Evolutionary conservation across 139 green algal genomes (phyloP).

Genomic region (Diplosphaera chodatii): DNA sequence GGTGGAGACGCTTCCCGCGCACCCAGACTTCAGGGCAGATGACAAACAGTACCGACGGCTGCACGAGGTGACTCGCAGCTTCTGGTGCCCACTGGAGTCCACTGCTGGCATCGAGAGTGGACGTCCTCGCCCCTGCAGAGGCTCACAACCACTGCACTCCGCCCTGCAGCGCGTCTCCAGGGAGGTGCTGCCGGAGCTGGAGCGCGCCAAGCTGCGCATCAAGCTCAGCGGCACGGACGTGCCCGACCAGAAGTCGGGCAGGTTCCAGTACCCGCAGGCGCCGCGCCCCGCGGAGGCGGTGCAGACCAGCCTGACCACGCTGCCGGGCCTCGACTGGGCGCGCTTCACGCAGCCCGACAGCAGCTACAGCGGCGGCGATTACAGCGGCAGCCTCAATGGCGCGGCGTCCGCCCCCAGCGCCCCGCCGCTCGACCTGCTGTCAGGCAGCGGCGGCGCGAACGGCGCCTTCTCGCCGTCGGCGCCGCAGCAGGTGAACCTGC

Average conservation of each 20-base stretch:
- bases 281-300: slow-evolving; percentile 33
- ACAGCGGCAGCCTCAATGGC: not conserved
- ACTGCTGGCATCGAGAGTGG: too few species aligned
- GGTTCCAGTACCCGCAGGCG: slow-evolving; percentile 4
- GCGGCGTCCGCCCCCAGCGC: slow-evolving; percentile 2
- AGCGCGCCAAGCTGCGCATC: slow-evolving; percentile 51
- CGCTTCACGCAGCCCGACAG: not conserved
- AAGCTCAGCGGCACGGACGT: slow-evolving; percentile 9
- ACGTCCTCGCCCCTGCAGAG: too few species aligned
- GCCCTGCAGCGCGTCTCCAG: slow-evolving; percentile 5
- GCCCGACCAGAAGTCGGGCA: not conserved
- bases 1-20: slow-evolving; percentile 68
- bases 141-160: not conserved
- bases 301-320: slow-evolving; percentile 40
- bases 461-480: not conserved
- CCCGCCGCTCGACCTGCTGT: slow-evolving; percentile 15
- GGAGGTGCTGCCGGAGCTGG: slow-evolving; percentile 44
- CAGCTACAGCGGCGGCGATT: not conserved
- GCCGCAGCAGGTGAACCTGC: not conserved
- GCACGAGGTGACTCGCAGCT: slow-evolving; percentile 34
- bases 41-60: slow-evolving; percentile 32
- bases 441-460: slow-evolving; percentile 1
- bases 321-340: slow-evolving; percentile 62
- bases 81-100: too few species aligned
- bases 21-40: slow-evolving; percentile 37